These are phyloP conservation scores for Pistacia vera DNA, from an alignment of 345 rosid species.

Conservation along the genomic window DNA sequence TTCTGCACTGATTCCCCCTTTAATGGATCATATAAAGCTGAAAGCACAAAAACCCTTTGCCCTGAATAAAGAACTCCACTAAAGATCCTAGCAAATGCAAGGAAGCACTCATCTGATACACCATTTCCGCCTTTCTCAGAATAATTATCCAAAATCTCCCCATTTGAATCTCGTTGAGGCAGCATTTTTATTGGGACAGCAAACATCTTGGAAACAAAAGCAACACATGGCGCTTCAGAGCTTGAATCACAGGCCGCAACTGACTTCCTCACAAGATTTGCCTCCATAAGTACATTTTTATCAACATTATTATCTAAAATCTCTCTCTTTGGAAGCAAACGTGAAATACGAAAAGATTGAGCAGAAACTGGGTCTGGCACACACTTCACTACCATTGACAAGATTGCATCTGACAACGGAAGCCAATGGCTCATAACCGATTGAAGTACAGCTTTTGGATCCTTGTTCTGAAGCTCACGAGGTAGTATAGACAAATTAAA, in stretches of 20 bases:
- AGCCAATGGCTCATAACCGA: slow-evolving; percentile 93
- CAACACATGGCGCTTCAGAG: slow-evolving; percentile 67
- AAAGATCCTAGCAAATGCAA: slow-evolving; percentile 94
- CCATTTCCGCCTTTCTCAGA: slow-evolving; percentile 49
- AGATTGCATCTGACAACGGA: slow-evolving; percentile 80
- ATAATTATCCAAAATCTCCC: slow-evolving; percentile 58
- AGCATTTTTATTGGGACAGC: slow-evolving; percentile 79
- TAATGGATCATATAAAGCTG: slow-evolving; percentile 82
- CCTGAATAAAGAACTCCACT: slow-evolving; percentile 75
- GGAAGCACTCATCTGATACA: slow-evolving; percentile 90
- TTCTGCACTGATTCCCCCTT: slow-evolving; percentile 71
- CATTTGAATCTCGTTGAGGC: slow-evolving; percentile 69
- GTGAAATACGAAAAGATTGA: slow-evolving; percentile 64
- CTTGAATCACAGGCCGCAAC: slow-evolving; percentile 76
- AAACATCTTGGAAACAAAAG: slow-evolving; percentile 96
- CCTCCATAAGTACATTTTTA: slow-evolving; percentile 59
- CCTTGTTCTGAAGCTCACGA: slow-evolving; percentile 91
- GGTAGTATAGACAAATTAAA: slow-evolving; percentile 70
- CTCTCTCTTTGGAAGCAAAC: slow-evolving; percentile 79
- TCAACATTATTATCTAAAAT: slow-evolving; percentile 41
- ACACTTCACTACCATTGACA: slow-evolving; percentile 88
- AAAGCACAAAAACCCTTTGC: slow-evolving; percentile 73
- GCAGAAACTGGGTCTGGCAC: slow-evolving; percentile 84
- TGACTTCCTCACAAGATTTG: slow-evolving; percentile 69
- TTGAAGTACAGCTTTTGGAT: slow-evolving; percentile 77